Percentiles rank a stretch among this genome's conserved stretches.
These are phyloP conservation scores for Silene coronaria DNA, from an alignment of 179 eudicot genomes.

Conservation along the genomic window DNA sequence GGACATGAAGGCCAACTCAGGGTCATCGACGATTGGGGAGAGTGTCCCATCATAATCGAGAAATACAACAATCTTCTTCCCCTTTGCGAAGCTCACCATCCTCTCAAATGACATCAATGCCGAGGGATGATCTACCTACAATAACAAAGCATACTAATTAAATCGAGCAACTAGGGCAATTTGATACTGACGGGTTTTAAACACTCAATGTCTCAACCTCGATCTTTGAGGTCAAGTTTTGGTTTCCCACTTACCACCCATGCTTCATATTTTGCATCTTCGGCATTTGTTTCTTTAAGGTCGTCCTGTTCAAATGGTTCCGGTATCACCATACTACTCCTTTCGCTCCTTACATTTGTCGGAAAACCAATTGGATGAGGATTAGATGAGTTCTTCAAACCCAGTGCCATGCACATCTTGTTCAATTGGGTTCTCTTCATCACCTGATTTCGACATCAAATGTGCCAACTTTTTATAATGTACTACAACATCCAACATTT, in stretches of 20 bases:
- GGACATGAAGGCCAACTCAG: constrained; percentile 83
- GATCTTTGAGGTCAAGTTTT: too few relatives aligned
- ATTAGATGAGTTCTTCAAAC: constrained; percentile 29
- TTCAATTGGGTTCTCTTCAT: constrained; percentile 33
- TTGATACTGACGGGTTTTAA: too few relatives aligned
- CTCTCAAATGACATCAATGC: constrained; percentile 49
- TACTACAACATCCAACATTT: too few relatives aligned
- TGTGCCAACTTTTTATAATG: neutral
- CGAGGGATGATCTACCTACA: constrained; percentile 65
- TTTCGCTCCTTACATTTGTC: constrained; percentile 25
- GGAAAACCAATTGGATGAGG: constrained; percentile 14
- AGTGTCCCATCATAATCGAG: constrained; percentile 89
- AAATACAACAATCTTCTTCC: constrained; percentile 60
- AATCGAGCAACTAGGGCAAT: neutral
- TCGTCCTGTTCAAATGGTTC: constrained; percentile 28
- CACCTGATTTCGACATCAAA: neutral
- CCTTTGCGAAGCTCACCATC: constrained; percentile 44
- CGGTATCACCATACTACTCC: constrained; percentile 31
- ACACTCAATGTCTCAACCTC: too few relatives aligned
- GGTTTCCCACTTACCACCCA: constrained; percentile 29
- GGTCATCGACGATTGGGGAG: constrained; percentile 76
- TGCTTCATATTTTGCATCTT: constrained; percentile 25
- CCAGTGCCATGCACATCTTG: constrained; percentile 32
- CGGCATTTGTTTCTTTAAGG: neutral
- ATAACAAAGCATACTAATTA: neutral